These are phyloP conservation scores for Apiotrichum mycotoxinovorans DNA, from an alignment of 1,284 basidiomycete species.

Conservation along the genomic window DNA sequence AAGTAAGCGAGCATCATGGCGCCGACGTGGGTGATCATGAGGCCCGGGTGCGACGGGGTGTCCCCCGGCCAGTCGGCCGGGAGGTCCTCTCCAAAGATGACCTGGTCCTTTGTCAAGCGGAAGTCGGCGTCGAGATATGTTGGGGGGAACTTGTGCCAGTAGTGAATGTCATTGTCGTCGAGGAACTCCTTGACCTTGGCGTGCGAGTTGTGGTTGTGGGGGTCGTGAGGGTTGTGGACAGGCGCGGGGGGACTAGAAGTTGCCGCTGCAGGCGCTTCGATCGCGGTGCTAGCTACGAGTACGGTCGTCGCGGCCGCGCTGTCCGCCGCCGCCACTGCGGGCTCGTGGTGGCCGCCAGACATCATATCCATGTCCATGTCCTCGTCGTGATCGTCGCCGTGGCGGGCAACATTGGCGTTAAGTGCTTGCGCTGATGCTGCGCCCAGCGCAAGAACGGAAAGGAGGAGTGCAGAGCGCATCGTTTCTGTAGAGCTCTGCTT, in stretches of 20 bases:
- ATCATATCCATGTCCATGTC: conserved; percentile 5
- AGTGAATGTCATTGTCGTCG: conserved; percentile 38
- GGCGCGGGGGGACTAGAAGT: neutral
- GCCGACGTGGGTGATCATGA: conserved; percentile 35
- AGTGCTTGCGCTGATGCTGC: neutral
- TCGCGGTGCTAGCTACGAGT: neutral
- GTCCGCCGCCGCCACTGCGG: neutral
- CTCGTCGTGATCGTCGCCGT: conserved; percentile 16
- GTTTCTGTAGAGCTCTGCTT: too few relatives aligned
- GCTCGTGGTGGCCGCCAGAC: neutral
- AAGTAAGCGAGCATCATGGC: conserved; percentile 39
- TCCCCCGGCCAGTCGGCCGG: conserved; percentile 32
- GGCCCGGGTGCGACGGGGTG: conserved; percentile 27
- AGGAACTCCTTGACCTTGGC: conserved; percentile 27
- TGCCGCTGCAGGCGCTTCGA: neutral
- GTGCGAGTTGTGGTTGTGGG: conserved; percentile 31
- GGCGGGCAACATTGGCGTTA: neutral
- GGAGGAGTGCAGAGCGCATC: conserved; percentile 14
- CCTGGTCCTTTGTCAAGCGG: conserved; percentile 32
- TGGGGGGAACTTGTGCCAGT: conserved; percentile 38
- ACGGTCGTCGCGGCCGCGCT: neutral
- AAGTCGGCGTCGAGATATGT: conserved; percentile 42
- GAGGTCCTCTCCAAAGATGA: conserved; percentile 43
- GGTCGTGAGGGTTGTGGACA: conserved; percentile 8
- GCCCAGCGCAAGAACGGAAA: conserved; percentile 10